These are phyloP conservation scores for Cicer chorassanicum DNA, from an alignment of 306 rosid genomes.

Conservation along the genomic window DNA sequence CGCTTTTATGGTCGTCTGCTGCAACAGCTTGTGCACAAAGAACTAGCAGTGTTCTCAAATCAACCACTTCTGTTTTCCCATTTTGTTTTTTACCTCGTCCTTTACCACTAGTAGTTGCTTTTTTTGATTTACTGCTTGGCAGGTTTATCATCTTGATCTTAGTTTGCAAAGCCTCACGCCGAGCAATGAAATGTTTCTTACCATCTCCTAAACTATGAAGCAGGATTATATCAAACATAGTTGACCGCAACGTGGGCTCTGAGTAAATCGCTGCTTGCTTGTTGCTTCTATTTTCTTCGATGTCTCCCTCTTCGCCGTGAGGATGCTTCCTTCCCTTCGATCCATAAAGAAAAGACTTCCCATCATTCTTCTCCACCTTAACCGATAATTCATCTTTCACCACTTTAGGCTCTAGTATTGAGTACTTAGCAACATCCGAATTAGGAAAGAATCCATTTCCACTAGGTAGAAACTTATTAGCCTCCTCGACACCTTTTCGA, in stretches of 20 bases:
- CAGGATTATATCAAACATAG: constrained; percentile 66
- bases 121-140: constrained; percentile 62
- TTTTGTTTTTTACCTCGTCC: constrained; percentile 76
- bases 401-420: constrained; percentile 35
- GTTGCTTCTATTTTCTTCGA: constrained; percentile 72
- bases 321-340: constrained; percentile 70
- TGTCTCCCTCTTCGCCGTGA: constrained; percentile 55
- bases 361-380: constrained; percentile 60
- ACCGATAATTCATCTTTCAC: constrained; percentile 44
- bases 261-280: constrained; percentile 76
- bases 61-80: constrained; percentile 75
- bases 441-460: constrained; percentile 58
- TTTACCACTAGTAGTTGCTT: constrained; percentile 54
- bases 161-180: constrained; percentile 65
- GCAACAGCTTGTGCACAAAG: constrained; percentile 94
- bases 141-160: constrained; percentile 42
- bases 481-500: constrained; percentile 87
- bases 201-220: constrained; percentile 68
- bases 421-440: constrained; percentile 47
- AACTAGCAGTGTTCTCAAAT: constrained; percentile 81
- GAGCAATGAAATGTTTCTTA: constrained; percentile 47
- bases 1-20: constrained; percentile 79
- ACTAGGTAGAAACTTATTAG: constrained; percentile 78
- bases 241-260: constrained; percentile 68
- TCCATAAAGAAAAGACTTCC: constrained; percentile 36